These are phyloP conservation scores for Tuber indicum DNA, from an alignment of 495 filamentous ascomycete genomes.

Conservation along the genomic window DNA sequence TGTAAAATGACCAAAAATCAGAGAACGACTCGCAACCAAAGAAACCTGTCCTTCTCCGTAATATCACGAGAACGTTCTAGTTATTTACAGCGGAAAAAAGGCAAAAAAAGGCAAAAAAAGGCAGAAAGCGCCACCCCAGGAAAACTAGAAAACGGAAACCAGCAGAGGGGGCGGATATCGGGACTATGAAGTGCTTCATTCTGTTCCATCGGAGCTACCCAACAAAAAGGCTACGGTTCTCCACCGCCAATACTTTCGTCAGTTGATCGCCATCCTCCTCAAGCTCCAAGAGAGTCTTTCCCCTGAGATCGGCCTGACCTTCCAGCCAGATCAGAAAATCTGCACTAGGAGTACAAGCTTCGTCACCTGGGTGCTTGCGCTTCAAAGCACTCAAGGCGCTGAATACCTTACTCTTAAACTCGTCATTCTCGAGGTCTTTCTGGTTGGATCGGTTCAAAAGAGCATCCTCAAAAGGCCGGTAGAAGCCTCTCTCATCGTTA, in stretches of 20 bases:
- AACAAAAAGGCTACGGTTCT: constrained; percentile 26
- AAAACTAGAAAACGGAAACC: not conserved
- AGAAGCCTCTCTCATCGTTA: constrained; percentile 30
- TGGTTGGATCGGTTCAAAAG: constrained; percentile 17
- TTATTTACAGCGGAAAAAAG: not conserved
- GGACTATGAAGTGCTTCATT: not conserved
- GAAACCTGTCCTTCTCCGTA: not conserved
- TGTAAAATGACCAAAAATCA: not conserved
- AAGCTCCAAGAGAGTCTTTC: constrained; percentile 38
- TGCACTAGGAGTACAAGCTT: constrained; percentile 20
- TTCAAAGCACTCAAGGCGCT: constrained; percentile 34
- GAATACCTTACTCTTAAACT: constrained; percentile 28
- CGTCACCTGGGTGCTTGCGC: constrained; percentile 24
- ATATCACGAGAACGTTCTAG: not conserved
- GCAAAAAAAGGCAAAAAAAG: too few relatives aligned
- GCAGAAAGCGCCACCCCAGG: not conserved
- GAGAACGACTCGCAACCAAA: not conserved
- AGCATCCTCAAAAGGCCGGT: constrained; percentile 26
- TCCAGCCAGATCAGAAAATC: constrained; percentile 28
- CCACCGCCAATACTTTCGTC: constrained; percentile 27
- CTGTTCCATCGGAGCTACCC: not conserved
- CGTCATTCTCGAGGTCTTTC: constrained; percentile 19
- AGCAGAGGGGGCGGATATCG: not conserved
- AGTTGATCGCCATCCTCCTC: constrained; percentile 44
- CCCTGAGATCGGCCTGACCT: constrained; percentile 20